These are phyloP conservation scores for Microascus cirrosus DNA, from an alignment of 2,329 filamentous ascomycete species.

Conservation along the genomic window DNA sequence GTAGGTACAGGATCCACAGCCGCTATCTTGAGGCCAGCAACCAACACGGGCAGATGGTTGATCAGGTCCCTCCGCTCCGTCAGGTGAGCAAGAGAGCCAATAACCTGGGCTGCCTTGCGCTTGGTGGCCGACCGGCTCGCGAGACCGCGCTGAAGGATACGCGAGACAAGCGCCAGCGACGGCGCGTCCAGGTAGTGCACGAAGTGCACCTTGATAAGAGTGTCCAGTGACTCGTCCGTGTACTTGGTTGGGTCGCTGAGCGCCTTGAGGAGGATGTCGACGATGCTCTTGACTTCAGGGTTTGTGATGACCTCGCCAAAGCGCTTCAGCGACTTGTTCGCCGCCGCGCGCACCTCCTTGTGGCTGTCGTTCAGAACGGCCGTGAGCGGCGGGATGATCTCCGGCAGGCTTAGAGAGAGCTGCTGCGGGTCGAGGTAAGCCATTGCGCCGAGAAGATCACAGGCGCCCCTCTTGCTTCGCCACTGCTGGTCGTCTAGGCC, in stretches of 20 bases:
- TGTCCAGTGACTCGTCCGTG: slow-evolving; percentile 87
- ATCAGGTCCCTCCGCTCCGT: slow-evolving; percentile 93
- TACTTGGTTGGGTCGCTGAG: slow-evolving; percentile 95
- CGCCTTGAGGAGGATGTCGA: slow-evolving; percentile 86
- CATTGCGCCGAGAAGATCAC: slow-evolving; percentile 94
- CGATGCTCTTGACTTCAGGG: slow-evolving; percentile 88
- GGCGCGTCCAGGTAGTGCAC: slow-evolving; percentile 97
- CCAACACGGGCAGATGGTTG: slow-evolving; percentile 80
- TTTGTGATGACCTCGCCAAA: slow-evolving; percentile 99
- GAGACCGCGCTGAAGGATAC: slow-evolving; percentile 87
- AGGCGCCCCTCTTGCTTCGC: slow-evolving; percentile 97
- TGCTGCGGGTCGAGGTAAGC: slow-evolving; percentile 96
- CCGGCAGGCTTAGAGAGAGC: slow-evolving; percentile 79
- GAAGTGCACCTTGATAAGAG: slow-evolving; percentile 96
- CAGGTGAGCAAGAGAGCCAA: slow-evolving; percentile 91
- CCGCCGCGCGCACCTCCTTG: slow-evolving; percentile 86
- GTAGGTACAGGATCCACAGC: slow-evolving; percentile 94
- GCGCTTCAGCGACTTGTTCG: slow-evolving; percentile 91
- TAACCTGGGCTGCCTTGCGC: slow-evolving; percentile 92
- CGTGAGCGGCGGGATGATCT: slow-evolving; percentile 93
- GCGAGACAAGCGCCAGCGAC: slow-evolving; percentile 85
- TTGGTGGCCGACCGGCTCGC: slow-evolving; percentile 90
- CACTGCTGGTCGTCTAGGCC: slow-evolving; percentile 93
- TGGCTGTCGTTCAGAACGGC: slow-evolving; percentile 93
- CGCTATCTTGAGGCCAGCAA: slow-evolving; percentile 78